Percentiles rank a stretch among this genome's conserved stretches.
phyloP scores from a whole-genome alignment of 805 yeast genomes.

The Starmerella stellata region DNA sequence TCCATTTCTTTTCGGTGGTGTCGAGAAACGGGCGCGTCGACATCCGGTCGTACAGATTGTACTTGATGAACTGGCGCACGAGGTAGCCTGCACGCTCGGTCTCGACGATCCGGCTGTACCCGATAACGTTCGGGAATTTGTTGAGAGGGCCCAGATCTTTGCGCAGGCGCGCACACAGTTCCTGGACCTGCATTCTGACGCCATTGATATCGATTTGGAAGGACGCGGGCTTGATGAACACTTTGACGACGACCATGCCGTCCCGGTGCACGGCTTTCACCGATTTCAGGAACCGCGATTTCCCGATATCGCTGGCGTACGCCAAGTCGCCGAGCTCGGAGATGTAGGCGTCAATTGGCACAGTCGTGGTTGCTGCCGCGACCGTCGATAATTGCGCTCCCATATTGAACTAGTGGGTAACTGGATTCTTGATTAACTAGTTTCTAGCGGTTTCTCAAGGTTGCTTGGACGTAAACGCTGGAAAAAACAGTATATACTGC shows the following conservation, averaged over 20 bases:
- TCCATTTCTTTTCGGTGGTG: constrained; percentile 63
- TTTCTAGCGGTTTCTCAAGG: too few relatives aligned
- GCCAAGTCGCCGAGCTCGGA: constrained; percentile 61
- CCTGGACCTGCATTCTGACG: constrained; percentile 5
- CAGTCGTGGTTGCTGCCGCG: constrained; percentile 70
- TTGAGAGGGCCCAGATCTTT: constrained; percentile 9
- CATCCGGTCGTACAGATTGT: constrained; percentile 72
- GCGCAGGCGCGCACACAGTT: constrained; percentile 14
- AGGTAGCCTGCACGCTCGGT: constrained; percentile 85
- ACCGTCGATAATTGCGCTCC: constrained; percentile 72
- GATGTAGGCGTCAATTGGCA: constrained; percentile 76
- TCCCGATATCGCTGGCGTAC: constrained; percentile 52
- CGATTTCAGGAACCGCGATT: constrained; percentile 66
- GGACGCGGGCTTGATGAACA: constrained; percentile 54
- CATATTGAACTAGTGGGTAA: constrained; percentile 36
- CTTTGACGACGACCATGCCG: constrained; percentile 60
- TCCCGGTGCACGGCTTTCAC: constrained; percentile 58
- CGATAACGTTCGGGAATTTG: constrained; percentile 37
- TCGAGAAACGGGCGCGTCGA: constrained; percentile 77
- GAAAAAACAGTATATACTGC: too few relatives aligned
- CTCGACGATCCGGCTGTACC: constrained; percentile 58
- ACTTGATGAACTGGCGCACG: constrained; percentile 60
- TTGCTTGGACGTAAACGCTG: too few relatives aligned
- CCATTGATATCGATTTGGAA: constrained; percentile 6
- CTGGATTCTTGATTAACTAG: too few relatives aligned